Percentiles rank a stretch among this genome's conserved stretches.
These are phyloP conservation scores for Croton setiger DNA, from an alignment of 441 rosid species.

Conservation along the genomic window DNA sequence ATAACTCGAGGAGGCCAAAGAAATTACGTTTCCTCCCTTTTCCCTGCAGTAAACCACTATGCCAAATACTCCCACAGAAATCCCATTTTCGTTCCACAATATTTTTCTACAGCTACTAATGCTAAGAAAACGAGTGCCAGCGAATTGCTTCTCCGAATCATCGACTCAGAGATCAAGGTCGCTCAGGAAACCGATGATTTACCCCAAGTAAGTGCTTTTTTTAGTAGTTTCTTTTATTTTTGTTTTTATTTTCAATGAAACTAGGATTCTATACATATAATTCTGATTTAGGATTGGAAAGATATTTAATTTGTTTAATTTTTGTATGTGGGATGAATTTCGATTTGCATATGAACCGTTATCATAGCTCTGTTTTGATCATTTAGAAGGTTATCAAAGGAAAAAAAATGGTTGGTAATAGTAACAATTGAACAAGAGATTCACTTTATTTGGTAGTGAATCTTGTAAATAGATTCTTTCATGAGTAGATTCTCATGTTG, in stretches of 20 bases:
- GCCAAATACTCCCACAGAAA: constrained; percentile 18
- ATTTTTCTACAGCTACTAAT: constrained; percentile 36
- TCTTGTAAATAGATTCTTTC: not conserved
- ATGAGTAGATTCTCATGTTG: not conserved
- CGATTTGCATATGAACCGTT: not conserved
- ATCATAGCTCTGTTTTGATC: not conserved
- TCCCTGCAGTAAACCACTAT: constrained; percentile 27
- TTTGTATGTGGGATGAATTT: not conserved
- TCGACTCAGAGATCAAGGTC: constrained; percentile 61
- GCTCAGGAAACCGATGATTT: constrained; percentile 59
- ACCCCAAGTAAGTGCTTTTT: constrained; percentile 33
- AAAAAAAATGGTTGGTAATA: not conserved
- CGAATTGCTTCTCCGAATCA: constrained; percentile 50
- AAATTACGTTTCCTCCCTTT: constrained; percentile 30
- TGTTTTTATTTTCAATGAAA: not conserved
- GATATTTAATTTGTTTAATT: not conserved
- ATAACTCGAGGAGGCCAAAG: constrained; percentile 31
- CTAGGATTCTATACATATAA: not conserved
- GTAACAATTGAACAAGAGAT: not conserved
- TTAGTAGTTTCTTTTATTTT: not conserved
- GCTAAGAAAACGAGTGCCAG: constrained; percentile 36
- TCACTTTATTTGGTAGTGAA: not conserved
- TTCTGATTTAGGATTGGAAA: not conserved
- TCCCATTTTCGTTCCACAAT: constrained; percentile 20
- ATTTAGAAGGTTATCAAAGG: not conserved